Base-by-base conservation (phyloP, 139 green algal genomes). In the Zygnema circumcarinatum region DNA sequence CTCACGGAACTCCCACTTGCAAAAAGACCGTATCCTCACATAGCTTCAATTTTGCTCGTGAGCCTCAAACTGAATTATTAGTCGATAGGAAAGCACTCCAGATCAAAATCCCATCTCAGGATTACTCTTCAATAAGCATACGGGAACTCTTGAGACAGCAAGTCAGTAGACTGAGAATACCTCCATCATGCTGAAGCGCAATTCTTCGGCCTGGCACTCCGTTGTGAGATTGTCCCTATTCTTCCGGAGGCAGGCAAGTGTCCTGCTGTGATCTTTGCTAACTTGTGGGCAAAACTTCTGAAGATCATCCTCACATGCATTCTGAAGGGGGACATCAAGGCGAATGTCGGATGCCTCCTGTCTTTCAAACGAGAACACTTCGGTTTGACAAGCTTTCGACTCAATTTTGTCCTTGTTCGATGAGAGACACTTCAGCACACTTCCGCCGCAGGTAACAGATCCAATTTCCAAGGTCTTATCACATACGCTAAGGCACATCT, bases 281-380 rank as follows among this genome's bases (percentile, higher is more conserved):
- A 81, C 79, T 38, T 82, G 68, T 33, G 67, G 32, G n/a, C 79
- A 85, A 79, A 97, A 93, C 76, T 96, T 90, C 31, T 91, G 90
- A 11, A 94, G 94, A 83, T 94, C 91, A 2, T 92, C 94, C 52
- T 92, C 75, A 92, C 95, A 98, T 16, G 93, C 90, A 35, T 93
- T 92, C 0, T 92, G 92, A 79, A 97, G 87, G 25, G 95, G 88
- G 25, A 95, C 87, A 83, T 97, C 93, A 53, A 94, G 95, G 22
- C 90, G 90, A 85, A 92, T 95, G 74, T 97, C 95, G 1, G 72
- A 87, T 7, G 94, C 94, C 94, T 97, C 93, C 93, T 95, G 95
- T 89, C 96, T 95, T 84, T 96, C 87, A 74, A 96, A 95, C 86
- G 95, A 95, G 73, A 95, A 92, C 16, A 98, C 92, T 92, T 98